phyloP scores from a whole-genome alignment of 1,284 basidiomycete species.

The Irpex sp. region DNA sequence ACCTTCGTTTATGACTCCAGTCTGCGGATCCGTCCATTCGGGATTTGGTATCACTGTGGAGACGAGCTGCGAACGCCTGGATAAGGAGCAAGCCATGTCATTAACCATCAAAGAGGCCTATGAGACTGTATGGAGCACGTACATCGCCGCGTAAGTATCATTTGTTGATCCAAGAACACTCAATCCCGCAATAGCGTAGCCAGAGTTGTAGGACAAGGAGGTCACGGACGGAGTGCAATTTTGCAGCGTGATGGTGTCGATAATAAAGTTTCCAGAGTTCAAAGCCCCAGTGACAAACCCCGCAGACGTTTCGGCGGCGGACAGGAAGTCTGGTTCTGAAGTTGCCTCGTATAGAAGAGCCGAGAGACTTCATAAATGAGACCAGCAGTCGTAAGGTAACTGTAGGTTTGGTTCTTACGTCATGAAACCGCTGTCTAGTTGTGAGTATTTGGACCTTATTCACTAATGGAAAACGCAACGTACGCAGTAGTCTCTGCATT shows the following conservation, averaged over 20 bases:
- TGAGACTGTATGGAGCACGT: not conserved
- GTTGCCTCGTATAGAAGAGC: constrained; percentile 1
- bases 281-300: constrained; percentile 3
- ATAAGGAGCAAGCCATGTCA: not conserved
- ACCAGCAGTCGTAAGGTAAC: not conserved
- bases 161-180: not conserved
- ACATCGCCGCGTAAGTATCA: not conserved
- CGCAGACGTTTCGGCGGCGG: constrained; percentile 1
- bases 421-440: not conserved
- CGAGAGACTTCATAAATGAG: not conserved
- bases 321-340: not conserved
- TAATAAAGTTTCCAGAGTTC: not conserved
- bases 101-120: not conserved
- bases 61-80: not conserved
- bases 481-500: not conserved
- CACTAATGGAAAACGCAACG: not conserved
- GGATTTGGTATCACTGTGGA: not conserved
- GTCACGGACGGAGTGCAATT: not conserved
- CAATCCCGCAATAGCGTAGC: not conserved
- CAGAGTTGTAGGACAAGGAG: not conserved
- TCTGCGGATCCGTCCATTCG: not conserved
- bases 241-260: constrained; percentile 1
- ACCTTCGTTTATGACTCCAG: not conserved
- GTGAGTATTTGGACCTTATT: not conserved
- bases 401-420: not conserved